Conservation (phyloP, 306 rosid genomes). For the Nissolia schottii region DNA sequence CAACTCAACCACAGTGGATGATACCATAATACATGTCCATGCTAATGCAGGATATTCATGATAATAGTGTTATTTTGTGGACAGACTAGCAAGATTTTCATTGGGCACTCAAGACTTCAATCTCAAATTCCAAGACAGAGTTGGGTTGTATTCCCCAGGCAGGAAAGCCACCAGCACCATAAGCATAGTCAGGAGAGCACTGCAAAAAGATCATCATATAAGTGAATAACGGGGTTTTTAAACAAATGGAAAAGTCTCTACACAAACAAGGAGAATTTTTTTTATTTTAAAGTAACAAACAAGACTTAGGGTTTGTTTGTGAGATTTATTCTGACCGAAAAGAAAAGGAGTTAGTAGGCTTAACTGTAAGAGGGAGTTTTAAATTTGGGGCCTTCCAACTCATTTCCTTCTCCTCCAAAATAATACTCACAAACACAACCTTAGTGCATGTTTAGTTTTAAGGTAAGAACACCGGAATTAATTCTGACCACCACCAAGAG, state of each 20-base stretch:
- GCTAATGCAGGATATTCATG: constrained; percentile 5
- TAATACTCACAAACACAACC: too few species aligned
- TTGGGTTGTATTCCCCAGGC: constrained; percentile 93
- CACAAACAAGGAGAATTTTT: background rate
- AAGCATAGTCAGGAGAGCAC: constrained; percentile 98
- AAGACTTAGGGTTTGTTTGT: background rate
- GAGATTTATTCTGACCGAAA: too few species aligned
- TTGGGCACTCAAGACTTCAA: constrained; percentile 63
- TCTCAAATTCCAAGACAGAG: constrained; percentile 76
- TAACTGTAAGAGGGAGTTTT: too few species aligned
- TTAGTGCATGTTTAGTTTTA: too few species aligned
- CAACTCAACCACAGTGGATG: constrained; percentile 1
- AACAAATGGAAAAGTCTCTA: background rate
- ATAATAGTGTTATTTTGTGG: background rate
- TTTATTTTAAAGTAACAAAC: background rate
- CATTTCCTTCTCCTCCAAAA: too few species aligned
- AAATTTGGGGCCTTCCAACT: too few species aligned
- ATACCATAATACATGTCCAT: constrained; percentile 24
- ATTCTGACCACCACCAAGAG: too few species aligned
- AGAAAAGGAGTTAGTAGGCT: too few species aligned
- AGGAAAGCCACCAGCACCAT: constrained; percentile 81
- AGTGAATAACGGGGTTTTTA: background rate
- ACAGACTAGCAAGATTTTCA: constrained; percentile 24
- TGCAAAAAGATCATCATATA: constrained; percentile 39
- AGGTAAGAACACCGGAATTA: too few species aligned